Evolutionary conservation across 73 alveolate genomes (phyloP), one percentile per base, ranked within the genome.

Genomic region (Paramecium bursaria): DNA sequence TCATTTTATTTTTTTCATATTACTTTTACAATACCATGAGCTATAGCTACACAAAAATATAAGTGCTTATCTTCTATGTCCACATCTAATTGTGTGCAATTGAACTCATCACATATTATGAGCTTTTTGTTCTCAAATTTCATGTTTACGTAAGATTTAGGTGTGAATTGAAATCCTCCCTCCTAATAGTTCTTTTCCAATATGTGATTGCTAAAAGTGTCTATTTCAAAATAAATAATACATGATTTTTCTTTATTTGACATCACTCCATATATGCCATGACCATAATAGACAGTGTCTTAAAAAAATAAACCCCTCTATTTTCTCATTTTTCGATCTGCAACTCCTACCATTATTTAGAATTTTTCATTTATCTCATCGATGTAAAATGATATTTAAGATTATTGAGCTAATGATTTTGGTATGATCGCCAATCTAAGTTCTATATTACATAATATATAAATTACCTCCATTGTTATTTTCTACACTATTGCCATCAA

Each of bases 211-310:
- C 82, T 67, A 42, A 67, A 67, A 6, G 44, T 11, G 13, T 25
- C 82, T 15, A 21, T 6, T 2, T 2, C 1, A n/a, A 13, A 39
- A 67, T 7, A 39, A 39, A 39, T 39, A 39, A 39, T 39, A 39
- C 82, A 67, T 19, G 82, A 42, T 19, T 42, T 42, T 10, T 19
- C 6, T 21, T 7, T 26, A 6, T 21, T 25, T 9, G 53, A 35
- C 22, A 39, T 39, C 3, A 67, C 13, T 1, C 33, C 13, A 11
- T 67, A 67, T 4, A 14, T 48, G 2, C 82, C 82, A 67, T 67
- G 82, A 2, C 82, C 82, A 7, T 39, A 21, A 67, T 25, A 67
- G 33, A 57, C 33, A 11, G 33, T 67, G 44, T 67, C 82, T n/a
- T 31, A 67, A 14, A 67, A 67, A 0, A 42, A 39, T 57, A 67